These are phyloP conservation scores for Raffaelea arxii DNA, from an alignment of 2,329 filamentous ascomycete species.

Conservation along the genomic window DNA sequence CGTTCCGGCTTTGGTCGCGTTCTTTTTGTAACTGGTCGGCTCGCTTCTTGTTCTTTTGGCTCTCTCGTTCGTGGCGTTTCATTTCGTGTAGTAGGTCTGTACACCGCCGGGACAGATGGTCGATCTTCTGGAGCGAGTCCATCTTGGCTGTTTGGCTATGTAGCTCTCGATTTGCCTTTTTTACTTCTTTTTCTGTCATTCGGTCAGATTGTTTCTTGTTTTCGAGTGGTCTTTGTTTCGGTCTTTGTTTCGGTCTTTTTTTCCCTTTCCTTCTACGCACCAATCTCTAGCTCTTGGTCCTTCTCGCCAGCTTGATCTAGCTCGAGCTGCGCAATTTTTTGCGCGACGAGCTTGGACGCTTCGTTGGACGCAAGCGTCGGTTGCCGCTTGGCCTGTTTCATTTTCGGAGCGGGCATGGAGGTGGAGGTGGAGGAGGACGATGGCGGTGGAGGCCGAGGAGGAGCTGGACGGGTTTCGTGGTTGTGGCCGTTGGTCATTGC, in stretches of 20 bases:
- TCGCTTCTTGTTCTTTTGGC: conserved; percentile 91
- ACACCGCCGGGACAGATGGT: conserved; percentile 81
- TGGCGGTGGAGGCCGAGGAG: conserved; percentile 27
- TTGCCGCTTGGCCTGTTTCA: conserved; percentile 75
- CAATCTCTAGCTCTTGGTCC: conserved; percentile 92
- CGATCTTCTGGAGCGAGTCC: conserved; percentile 83
- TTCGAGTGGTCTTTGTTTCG: no score
- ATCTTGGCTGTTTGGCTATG: conserved; percentile 84
- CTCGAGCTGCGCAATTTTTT: conserved; percentile 91
- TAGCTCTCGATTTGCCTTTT: conserved; percentile 85
- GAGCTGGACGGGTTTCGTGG: conserved; percentile 29
- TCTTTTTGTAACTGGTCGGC: conserved; percentile 94
- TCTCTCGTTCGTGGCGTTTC: conserved; percentile 90
- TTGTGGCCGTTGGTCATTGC: conserved; percentile 23
- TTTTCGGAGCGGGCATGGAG: conserved; percentile 25
- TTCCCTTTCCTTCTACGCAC: conserved; percentile 34
- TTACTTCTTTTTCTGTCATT: conserved; percentile 79
- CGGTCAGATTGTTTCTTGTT: not conserved
- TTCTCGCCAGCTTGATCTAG: conserved; percentile 88
- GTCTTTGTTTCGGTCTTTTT: no score
- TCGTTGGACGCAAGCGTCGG: conserved; percentile 79
- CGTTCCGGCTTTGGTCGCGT: conserved; percentile 79
- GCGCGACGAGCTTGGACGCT: conserved; percentile 81
- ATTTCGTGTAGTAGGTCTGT: conserved; percentile 87
- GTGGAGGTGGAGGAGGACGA: conserved; percentile 6